Conservation (phyloP, 148 eudicot genomes). For the Vaccinium vitisidaea region DNA sequence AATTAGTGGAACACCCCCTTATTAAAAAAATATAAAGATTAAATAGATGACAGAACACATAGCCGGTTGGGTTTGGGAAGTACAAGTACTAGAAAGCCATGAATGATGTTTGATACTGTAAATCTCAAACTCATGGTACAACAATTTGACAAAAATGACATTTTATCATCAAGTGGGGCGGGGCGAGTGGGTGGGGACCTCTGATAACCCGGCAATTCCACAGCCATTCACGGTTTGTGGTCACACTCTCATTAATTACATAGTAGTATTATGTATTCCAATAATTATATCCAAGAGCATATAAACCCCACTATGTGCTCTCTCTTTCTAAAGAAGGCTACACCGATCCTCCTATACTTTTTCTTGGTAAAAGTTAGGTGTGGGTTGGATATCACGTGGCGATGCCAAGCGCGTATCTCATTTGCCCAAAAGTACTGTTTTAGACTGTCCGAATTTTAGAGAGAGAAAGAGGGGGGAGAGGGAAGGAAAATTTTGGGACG, state of each 20-base stretch:
- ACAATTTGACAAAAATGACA: neutral
- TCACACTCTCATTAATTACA: neutral
- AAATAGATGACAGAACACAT: neutral
- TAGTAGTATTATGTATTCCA: neutral
- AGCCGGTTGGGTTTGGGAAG: neutral
- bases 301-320: neutral
- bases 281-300: neutral
- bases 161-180: neutral
- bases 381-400: too few species aligned
- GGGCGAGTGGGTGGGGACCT: neutral
- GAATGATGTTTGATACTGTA: neutral
- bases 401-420: too few species aligned
- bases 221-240: slow-evolving; percentile 10
- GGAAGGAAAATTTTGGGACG: too few species aligned
- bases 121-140: neutral
- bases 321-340: neutral
- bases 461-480: too few species aligned
- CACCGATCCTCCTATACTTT: neutral
- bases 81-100: neutral
- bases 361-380: too few species aligned
- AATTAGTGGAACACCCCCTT: too few species aligned
- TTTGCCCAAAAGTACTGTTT: too few species aligned
- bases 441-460: too few species aligned
- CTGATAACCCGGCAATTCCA: neutral
- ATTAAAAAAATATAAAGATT: neutral